phyloP scores from a whole-genome alignment of 768 basidiomycete genomes.

The Lentinus tigrinus region DNA sequence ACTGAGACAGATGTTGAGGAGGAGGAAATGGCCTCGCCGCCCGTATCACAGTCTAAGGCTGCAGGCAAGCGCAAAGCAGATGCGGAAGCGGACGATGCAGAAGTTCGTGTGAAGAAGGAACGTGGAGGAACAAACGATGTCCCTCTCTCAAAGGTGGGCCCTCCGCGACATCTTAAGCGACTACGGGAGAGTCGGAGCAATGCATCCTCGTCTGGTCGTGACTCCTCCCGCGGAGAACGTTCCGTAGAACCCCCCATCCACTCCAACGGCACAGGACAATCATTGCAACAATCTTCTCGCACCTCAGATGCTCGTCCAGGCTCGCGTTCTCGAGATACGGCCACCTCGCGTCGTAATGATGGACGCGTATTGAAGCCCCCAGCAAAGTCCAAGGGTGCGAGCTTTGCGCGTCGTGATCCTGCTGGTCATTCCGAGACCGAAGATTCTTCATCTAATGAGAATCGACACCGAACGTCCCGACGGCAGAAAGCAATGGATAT shows the following conservation, averaged over 20 bases:
- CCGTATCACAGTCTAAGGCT: neutral
- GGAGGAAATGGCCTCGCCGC: neutral
- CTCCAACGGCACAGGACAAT: too few species aligned
- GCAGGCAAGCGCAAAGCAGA: neutral
- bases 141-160: slow-evolving; percentile 12
- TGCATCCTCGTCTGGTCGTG: neutral
- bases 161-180: slow-evolving; percentile 15
- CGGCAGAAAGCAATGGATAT: neutral
- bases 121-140: neutral
- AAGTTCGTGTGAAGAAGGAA: neutral
- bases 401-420: too few species aligned
- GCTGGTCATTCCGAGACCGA: neutral
- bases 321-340: neutral
- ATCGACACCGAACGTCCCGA: neutral
- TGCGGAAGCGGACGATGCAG: neutral
- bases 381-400: too few species aligned
- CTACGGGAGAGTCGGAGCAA: neutral
- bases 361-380: too few species aligned
- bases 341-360: neutral
- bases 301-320: neutral
- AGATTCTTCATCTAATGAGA: neutral
- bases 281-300: neutral
- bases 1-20: neutral
- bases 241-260: neutral
- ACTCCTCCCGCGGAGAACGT: neutral